A percentile compares a stretch with the other conserved stretches of the same genome.
phyloP scores from a whole-genome alignment of 768 basidiomycete species.

The Cantharellus anzutake region DNA sequence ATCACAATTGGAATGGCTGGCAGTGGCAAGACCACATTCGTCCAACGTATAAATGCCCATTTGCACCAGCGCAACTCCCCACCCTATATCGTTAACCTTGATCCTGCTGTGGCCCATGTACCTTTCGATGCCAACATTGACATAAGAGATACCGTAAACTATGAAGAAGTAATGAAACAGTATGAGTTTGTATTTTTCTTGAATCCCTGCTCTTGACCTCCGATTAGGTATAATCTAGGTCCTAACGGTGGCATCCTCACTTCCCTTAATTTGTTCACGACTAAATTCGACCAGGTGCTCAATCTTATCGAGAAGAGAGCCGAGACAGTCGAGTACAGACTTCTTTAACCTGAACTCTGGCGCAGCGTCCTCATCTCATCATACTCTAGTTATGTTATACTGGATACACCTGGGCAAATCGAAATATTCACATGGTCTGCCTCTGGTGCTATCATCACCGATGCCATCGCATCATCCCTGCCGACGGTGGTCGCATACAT shows the following conservation, averaged over 20 bases:
- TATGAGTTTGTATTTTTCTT: constrained; percentile 24
- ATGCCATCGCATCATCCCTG: constrained; percentile 81
- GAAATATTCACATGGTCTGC: constrained; percentile 99
- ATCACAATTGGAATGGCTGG: constrained; percentile 95
- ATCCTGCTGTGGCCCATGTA: constrained; percentile 81
- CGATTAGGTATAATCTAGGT: constrained; percentile 78
- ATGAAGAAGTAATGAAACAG: constrained; percentile 99
- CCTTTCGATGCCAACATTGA: constrained; percentile 96
- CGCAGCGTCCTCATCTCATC: not conserved
- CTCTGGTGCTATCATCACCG: constrained; percentile 95
- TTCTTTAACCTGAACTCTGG: not conserved
- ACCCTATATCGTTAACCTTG: constrained; percentile 93
- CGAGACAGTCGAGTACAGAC: constrained; percentile 65
- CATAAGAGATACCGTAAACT: constrained; percentile 93
- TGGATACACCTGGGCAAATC: constrained; percentile 97
- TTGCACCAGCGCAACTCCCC: constrained; percentile 48
- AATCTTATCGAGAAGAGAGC: constrained; percentile 79
- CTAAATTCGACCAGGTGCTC: constrained; percentile 96
- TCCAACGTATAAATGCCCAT: constrained; percentile 86
- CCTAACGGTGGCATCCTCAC: constrained; percentile 98
- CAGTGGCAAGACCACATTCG: constrained; percentile 93
- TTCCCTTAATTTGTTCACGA: constrained; percentile 92
- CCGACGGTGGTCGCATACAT: constrained; percentile 94
- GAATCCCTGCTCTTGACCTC: constrained; percentile 12
- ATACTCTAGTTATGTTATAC: constrained; percentile 57